phyloP scores from a whole-genome alignment of 106 monocot species.

The Cymbidium sinense region DNA sequence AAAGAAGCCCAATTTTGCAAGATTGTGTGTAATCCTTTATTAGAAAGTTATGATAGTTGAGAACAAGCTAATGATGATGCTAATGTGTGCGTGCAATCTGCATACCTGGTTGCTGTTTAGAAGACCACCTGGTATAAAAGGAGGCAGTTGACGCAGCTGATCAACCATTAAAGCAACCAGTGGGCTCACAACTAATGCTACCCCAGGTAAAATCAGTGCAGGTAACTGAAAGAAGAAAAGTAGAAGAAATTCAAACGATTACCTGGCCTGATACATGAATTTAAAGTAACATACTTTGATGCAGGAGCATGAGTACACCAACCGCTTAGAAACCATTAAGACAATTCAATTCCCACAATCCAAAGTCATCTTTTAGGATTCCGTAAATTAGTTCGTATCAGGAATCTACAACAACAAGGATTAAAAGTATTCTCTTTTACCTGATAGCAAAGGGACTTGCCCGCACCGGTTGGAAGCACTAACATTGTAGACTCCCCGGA shows the following conservation, averaged over 20 bases:
- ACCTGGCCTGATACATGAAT: neutral
- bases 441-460: slow-evolving; percentile 97
- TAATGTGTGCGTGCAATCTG: neutral
- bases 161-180: slow-evolving; percentile 91
- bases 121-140: slow-evolving; percentile 59
- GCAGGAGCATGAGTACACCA: too few species aligned
- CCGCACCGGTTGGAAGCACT: slow-evolving; percentile 90
- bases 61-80: neutral
- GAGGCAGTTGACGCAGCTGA: slow-evolving; percentile 77
- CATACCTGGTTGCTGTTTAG: slow-evolving; percentile 87
- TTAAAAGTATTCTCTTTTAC: slow-evolving; percentile 17
- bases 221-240: slow-evolving; percentile 44
- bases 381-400: neutral
- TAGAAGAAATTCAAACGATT: neutral
- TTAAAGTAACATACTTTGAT: neutral
- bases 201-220: slow-evolving; percentile 74
- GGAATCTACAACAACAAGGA: neutral
- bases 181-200: slow-evolving; percentile 90
- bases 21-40: neutral
- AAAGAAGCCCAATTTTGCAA: neutral
- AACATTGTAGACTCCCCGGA: slow-evolving; percentile 73
- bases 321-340: neutral
- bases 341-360: neutral
- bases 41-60: neutral
- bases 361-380: neutral